These are phyloP conservation scores for Boeremia exigua DNA, from an alignment of 2,329 filamentous ascomycete species.

Conservation along the genomic window DNA sequence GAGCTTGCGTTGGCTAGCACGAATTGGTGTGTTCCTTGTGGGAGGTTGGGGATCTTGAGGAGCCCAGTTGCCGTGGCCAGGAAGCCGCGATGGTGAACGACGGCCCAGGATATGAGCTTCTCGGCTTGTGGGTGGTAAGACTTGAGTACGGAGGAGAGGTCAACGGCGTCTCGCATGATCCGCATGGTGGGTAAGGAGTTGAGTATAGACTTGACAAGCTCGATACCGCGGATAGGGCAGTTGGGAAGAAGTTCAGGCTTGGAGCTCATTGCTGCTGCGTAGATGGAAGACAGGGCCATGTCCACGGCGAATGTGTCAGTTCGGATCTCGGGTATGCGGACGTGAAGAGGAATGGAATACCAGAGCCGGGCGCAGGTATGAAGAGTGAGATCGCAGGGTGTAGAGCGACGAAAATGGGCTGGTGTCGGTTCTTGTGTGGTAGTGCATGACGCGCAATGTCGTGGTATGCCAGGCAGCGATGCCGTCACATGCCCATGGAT, in stretches of 20 bases:
- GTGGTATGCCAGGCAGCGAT: not conserved
- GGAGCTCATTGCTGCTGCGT: constrained; percentile 29
- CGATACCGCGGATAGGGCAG: constrained; percentile 29
- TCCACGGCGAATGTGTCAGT: constrained; percentile 40
- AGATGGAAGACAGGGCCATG: constrained; percentile 35
- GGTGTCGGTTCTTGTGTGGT: constrained; percentile 18
- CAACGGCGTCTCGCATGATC: constrained; percentile 22
- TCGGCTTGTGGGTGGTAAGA: constrained; percentile 30
- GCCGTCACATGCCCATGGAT: constrained; percentile 22
- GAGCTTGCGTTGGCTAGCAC: constrained; percentile 39
- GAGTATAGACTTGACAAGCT: constrained; percentile 25
- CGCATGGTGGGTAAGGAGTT: constrained; percentile 35
- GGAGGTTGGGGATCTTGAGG: constrained; percentile 36
- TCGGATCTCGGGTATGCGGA: constrained; percentile 40
- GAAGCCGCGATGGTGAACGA: constrained; percentile 38
- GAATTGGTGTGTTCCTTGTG: constrained; percentile 41
- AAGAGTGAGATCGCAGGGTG: constrained; percentile 23
- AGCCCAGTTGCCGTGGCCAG: constrained; percentile 34
- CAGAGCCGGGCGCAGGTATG: constrained; percentile 30
- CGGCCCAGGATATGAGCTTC: constrained; percentile 38
- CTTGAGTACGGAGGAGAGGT: constrained; percentile 24
- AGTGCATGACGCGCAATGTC: constrained; percentile 37
- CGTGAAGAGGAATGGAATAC: constrained; percentile 32
- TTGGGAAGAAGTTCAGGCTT: constrained; percentile 34
- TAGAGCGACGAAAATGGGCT: constrained; percentile 30